A percentile compares a stretch with the other conserved stretches of the same genome.
phyloP scores from a whole-genome alignment of 2,329 filamentous ascomycete genomes.

The Colletotrichum sp. region DNA sequence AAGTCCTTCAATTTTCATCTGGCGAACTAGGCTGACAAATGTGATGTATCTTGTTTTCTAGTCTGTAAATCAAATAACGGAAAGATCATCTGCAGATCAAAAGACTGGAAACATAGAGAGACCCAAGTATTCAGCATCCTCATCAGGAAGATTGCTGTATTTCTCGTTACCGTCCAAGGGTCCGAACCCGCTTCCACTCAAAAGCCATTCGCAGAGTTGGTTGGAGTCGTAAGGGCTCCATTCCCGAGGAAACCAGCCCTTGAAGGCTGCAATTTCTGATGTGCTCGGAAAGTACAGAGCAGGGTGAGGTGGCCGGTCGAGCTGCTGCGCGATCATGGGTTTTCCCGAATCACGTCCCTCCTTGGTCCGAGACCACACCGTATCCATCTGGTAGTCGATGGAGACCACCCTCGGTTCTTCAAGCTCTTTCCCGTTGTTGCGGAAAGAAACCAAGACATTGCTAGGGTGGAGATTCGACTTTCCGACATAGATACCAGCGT shows the following conservation, averaged over 20 bases:
- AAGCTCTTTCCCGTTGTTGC: neutral
- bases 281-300: neutral
- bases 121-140: neutral
- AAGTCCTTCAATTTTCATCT: no score
- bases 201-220: neutral
- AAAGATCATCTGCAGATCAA: no score
- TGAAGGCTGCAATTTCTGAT: no score
- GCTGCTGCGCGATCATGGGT: neutral
- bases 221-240: rapidly evolving
- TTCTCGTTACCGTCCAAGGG: neutral
- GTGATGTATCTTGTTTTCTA: no score
- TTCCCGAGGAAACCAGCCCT: neutral
- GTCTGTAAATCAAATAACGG: no score
- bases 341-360: neutral
- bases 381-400: neutral
- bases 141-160: neutral
- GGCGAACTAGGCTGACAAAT: no score
- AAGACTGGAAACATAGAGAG: neutral
- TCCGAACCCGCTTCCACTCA: neutral
- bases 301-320: neutral
- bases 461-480: no score
- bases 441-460: neutral
- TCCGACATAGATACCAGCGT: neutral
- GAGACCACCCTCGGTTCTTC: neutral
- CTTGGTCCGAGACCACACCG: neutral